These are phyloP conservation scores for Aphanomyces cochlioides DNA, from an alignment of 352 stramenopile species.

Conservation along the genomic window DNA sequence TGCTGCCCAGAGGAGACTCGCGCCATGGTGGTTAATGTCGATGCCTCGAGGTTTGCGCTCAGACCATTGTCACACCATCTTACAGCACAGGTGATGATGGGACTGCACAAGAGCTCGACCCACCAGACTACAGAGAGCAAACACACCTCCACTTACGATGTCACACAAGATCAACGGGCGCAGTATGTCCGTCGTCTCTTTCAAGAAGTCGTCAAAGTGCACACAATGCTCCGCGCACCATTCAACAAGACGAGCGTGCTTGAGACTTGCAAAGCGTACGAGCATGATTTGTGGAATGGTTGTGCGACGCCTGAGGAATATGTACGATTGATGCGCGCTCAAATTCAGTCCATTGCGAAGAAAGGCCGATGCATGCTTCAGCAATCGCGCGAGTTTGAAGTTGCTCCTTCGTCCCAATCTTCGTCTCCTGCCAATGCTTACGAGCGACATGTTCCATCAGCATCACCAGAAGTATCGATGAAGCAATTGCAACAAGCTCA, in stretches of 20 bases:
- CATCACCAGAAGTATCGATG: slow-evolving; percentile 1
- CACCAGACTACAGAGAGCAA: neutral
- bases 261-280: slow-evolving; percentile 14
- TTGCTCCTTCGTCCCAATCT: neutral
- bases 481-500: slow-evolving; percentile 23
- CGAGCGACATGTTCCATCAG: neutral
- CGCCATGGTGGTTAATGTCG: too few species aligned
- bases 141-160: neutral
- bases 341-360: slow-evolving; percentile 17
- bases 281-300: slow-evolving; percentile 2
- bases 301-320: slow-evolving; percentile 1
- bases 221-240: slow-evolving; percentile 10
- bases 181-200: slow-evolving; percentile 20
- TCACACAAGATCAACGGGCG: slow-evolving; percentile 9
- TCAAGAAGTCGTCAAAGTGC: slow-evolving; percentile 21
- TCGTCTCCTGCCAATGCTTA: neutral
- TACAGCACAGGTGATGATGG: neutral
- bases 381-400: neutral
- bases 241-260: slow-evolving; percentile 9
- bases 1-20: too few species aligned
- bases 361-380: slow-evolving; percentile 11
- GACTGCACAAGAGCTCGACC: neutral
- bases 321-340: slow-evolving; percentile 10
- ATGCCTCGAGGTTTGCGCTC: too few species aligned
- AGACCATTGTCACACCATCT: neutral